Percentiles rank a stretch among this genome's conserved stretches.
Conservation (phyloP, 2,329 filamentous ascomycete species). For the Eutypa lata region DNA sequence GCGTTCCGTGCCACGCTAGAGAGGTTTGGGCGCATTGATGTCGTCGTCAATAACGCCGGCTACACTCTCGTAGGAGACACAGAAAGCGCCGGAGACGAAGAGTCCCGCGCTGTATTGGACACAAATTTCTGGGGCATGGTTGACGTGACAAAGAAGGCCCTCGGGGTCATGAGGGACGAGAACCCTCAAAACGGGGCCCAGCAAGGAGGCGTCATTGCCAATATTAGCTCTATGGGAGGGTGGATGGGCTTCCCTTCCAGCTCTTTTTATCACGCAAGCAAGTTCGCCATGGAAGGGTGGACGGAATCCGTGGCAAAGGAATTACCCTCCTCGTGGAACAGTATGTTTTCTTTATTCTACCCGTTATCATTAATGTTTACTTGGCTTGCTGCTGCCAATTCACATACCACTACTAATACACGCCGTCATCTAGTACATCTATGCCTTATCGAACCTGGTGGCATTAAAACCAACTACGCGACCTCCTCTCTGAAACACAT, state of each 20-base stretch:
- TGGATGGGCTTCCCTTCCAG: constrained; percentile 31
- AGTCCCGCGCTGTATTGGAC: constrained; percentile 34
- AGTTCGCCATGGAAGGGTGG: constrained; percentile 45
- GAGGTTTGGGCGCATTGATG: constrained; percentile 32
- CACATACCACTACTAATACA: not conserved
- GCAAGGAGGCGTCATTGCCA: constrained; percentile 49
- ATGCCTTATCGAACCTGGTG: constrained; percentile 39
- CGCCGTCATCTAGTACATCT: constrained; percentile 32
- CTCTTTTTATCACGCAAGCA: constrained; percentile 38
- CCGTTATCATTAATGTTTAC: no score
- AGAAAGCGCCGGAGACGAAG: constrained; percentile 28
- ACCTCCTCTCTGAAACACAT: constrained; percentile 25
- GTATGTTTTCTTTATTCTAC: constrained; percentile 21
- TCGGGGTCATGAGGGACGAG: constrained; percentile 36
- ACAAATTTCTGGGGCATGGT: constrained; percentile 43
- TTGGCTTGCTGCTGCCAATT: no score
- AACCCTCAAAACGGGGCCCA: constrained; percentile 25
- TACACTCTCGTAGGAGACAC: constrained; percentile 27
- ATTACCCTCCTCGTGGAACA: constrained; percentile 39
- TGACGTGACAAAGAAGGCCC: constrained; percentile 32
- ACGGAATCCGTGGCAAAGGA: constrained; percentile 44
- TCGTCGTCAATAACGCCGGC: constrained; percentile 32
- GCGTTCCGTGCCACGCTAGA: constrained; percentile 31
- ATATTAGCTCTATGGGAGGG: constrained; percentile 53
- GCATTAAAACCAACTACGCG: constrained; percentile 34